phyloP scores from a whole-genome alignment of 305 asterid genomes.

The Fraxinus sp. region DNA sequence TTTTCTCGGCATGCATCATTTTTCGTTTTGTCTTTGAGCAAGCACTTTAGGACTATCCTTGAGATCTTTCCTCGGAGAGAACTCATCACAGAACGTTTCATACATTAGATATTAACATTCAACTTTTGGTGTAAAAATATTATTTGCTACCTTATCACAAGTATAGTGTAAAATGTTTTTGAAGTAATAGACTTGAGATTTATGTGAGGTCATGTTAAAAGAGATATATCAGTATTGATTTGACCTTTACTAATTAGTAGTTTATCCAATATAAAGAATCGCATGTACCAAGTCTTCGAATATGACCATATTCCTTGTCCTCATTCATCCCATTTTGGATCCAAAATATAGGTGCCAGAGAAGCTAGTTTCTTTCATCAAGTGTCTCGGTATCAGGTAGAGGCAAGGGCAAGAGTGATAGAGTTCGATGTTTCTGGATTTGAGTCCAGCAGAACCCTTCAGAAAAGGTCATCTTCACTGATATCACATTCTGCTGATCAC shows the following conservation, averaged over 20 bases:
- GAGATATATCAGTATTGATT: not conserved
- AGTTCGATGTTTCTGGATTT: slow-evolving; percentile 67
- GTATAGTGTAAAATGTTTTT: not conserved
- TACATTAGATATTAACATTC: not conserved
- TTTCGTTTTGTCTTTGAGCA: not conserved
- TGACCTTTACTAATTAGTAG: not conserved
- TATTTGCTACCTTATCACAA: not conserved
- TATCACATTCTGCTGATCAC: slow-evolving; percentile 35
- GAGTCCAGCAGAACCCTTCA: slow-evolving; percentile 51
- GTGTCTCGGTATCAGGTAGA: slow-evolving; percentile 61
- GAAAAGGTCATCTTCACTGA: slow-evolving; percentile 52
- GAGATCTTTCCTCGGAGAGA: not conserved
- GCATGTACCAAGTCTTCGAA: not conserved
- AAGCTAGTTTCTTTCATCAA: slow-evolving; percentile 56
- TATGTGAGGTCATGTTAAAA: not conserved
- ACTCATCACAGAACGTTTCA: not conserved
- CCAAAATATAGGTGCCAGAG: slow-evolving; percentile 41
- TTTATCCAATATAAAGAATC: not conserved
- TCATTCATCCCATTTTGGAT: slow-evolving; percentile 1
- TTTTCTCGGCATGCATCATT: not conserved
- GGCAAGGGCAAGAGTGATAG: slow-evolving; percentile 67
- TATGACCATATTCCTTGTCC: not conserved
- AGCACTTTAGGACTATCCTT: not conserved
- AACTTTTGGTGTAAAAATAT: not conserved
- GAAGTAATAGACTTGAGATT: not conserved